phyloP scores from a whole-genome alignment of 2,329 filamentous ascomycete genomes.

The Hypoxylon sp. region DNA sequence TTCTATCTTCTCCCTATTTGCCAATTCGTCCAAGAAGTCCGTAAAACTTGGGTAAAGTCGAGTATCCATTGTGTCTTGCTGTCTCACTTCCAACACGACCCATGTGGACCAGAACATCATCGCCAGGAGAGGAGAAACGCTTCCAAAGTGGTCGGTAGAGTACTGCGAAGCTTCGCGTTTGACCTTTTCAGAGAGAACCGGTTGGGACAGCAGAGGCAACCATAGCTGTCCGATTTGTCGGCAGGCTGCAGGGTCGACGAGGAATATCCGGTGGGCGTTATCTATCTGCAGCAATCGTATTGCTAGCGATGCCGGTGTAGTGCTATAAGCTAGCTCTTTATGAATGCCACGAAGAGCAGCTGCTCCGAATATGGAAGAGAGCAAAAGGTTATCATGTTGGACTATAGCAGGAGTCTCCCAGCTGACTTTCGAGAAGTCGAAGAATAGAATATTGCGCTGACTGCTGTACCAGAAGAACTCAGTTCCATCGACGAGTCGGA shows the following conservation, averaged over 20 bases:
- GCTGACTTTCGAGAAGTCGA: neutral
- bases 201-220: neutral
- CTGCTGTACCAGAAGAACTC: neutral
- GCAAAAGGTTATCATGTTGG: neutral
- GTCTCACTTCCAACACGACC: conserved; percentile 8
- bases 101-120: conserved; percentile 15
- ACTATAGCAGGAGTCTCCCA: neutral
- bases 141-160: conserved; percentile 1
- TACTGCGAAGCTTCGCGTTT: neutral
- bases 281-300: conserved; percentile 11
- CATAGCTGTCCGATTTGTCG: conserved; percentile 6
- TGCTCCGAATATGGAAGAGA: neutral
- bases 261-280: neutral
- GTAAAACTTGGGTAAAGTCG: conserved; percentile 24
- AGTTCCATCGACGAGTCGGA: neutral
- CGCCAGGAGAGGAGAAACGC: neutral
- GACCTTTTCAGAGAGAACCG: neutral
- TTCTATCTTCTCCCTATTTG: neutral
- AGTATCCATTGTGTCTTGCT: neutral
- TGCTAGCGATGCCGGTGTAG: neutral
- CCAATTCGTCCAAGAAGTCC: conserved; percentile 2
- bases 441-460: neutral
- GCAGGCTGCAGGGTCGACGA: conserved; percentile 7
- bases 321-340: neutral
- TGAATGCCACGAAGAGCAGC: neutral